Evolutionary conservation across 192 early-diverging fungal genomes (phyloP), one percentile per base, ranked within the genome.

Genomic region (Pecoramyces ruminantium): DNA sequence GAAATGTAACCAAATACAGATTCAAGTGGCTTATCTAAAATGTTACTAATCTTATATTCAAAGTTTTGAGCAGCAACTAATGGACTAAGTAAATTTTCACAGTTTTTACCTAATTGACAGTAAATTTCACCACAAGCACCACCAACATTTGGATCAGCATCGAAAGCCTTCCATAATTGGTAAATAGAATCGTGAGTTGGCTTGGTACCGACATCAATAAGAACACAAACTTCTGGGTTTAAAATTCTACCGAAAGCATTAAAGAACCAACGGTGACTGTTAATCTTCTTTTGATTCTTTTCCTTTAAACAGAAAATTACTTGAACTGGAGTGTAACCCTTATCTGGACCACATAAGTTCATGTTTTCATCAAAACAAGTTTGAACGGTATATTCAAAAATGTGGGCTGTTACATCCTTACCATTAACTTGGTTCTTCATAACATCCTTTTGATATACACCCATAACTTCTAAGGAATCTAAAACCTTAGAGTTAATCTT

Each of bases 241-340:
- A 97, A 84, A 30, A 94, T 86, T 18, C 91, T 88, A 4, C 94
- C 91, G 84, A 97, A 95, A 28, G 95, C 95, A 84, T 94, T 96
- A 87, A 97, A 97, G 90, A 97, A 97, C 96, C 96, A 97, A 80
- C 96, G 90, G 83, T 97, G 96, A 29, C 94, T 95, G 89, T 97
- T 97, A 88, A 97, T 92, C 89, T 96, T 96, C 85, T 97, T 97
- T 78, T 92, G 92, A 87, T 97, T 97, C 86, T 95, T 90, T 81
- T 95, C 94, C 88, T 97, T 97, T 79, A 97, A 87, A 83, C 93
- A 96, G 86, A 96, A 97, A 34, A 97, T 82, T 30, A 96, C 90
- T 86, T 97, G 96, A 77, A 95, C 89, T 4, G 96, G 96, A 38
- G 93, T 92, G 82, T 89, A 90, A 14, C 88, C 89, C 83, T 94